These are phyloP conservation scores for Gossypium anomalum DNA, from an alignment of 345 rosid species.

Conservation along the genomic window DNA sequence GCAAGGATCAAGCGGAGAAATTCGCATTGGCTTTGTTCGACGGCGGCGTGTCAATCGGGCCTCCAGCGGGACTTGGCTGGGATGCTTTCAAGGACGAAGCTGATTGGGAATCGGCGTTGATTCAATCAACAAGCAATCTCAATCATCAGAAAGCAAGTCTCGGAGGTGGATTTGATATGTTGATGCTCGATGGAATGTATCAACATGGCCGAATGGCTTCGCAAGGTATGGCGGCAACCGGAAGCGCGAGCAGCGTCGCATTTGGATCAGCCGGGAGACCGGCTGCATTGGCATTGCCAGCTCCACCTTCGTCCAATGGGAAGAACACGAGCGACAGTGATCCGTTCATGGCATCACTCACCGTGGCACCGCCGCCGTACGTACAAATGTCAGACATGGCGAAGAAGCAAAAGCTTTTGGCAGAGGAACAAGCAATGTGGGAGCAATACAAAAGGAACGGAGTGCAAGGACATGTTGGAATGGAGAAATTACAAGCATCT, in stretches of 20 bases:
- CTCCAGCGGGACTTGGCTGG: slow-evolving; percentile 39
- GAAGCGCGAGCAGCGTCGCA: slow-evolving; percentile 23
- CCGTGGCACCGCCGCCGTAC: slow-evolving; percentile 42
- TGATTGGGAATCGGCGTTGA: slow-evolving; percentile 76
- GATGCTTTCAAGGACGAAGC: slow-evolving; percentile 58
- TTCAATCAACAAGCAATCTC: slow-evolving; percentile 57
- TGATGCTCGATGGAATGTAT: slow-evolving; percentile 56
- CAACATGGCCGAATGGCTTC: slow-evolving; percentile 39
- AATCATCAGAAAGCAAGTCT: slow-evolving; percentile 30
- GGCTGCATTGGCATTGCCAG: slow-evolving; percentile 43
- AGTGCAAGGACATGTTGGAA: slow-evolving; percentile 45
- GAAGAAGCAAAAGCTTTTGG: slow-evolving; percentile 47
- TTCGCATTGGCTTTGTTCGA: slow-evolving; percentile 67
- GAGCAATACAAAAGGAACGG: slow-evolving; percentile 46
- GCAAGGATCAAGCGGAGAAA: slow-evolving; percentile 40
- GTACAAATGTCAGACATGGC: slow-evolving; percentile 62
- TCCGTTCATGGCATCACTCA: slow-evolving; percentile 52
- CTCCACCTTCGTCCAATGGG: slow-evolving; percentile 27
- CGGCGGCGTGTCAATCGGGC: slow-evolving; percentile 22
- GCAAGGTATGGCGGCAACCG: slow-evolving; percentile 20
- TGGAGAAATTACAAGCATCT: slow-evolving; percentile 28
- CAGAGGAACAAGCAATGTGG: slow-evolving; percentile 57
- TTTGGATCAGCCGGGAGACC: slow-evolving; percentile 31
- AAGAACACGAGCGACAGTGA: slow-evolving; percentile 14
- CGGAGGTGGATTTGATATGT: slow-evolving; percentile 47